Conservation (phyloP, 192 early-diverging fungal species). For the Mortierella antarctica region DNA sequence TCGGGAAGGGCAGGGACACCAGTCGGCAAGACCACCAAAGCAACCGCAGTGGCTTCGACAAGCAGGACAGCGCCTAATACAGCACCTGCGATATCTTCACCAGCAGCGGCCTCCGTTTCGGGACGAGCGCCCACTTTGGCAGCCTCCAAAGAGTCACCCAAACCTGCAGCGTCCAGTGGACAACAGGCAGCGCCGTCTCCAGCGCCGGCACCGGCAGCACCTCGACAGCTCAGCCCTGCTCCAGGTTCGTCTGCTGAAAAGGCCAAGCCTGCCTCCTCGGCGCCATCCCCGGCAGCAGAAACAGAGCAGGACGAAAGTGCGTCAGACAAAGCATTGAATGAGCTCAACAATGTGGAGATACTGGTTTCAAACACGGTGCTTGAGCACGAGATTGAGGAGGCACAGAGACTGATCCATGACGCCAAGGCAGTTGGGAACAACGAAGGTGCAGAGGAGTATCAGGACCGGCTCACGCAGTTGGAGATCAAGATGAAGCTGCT, state of each 20-base stretch:
- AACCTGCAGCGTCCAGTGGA: background rate
- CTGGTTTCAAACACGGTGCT: conserved; percentile 82
- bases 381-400: conserved; percentile 68
- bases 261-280: too few species aligned
- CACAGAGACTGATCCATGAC: conserved; percentile 59
- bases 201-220: conserved; percentile 6
- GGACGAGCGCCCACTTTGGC: too few species aligned
- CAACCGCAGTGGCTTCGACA: background rate
- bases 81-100: background rate
- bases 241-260: background rate
- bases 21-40: background rate
- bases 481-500: conserved; percentile 83
- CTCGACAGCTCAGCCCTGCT: background rate
- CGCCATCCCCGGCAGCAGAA: background rate
- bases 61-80: background rate
- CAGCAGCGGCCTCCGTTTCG: background rate
- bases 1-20: conserved; percentile 5
- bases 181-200: conserved; percentile 1
- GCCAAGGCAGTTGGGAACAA: conserved; percentile 54
- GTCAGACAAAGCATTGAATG: conserved; percentile 63
- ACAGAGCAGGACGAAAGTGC: conserved; percentile 37
- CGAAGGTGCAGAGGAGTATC: conserved; percentile 68
- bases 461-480: conserved; percentile 71
- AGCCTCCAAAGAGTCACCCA: background rate
- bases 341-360: conserved; percentile 74